Evolutionary conservation across 441 rosid genomes (phyloP).

Genomic region (Erodium moschatum): DNA sequence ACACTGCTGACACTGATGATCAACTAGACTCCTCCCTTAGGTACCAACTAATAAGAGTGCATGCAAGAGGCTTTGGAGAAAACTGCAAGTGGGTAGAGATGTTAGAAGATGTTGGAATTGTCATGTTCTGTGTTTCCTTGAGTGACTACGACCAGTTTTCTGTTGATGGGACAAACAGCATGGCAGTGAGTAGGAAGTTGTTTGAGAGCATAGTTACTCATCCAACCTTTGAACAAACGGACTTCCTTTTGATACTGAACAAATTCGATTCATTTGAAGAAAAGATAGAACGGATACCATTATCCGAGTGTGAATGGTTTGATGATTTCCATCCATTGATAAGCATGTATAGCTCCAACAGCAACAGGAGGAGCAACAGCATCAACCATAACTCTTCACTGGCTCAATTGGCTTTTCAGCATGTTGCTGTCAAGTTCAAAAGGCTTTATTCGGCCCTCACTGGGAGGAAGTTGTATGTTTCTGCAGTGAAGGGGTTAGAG

Average conservation of each 20-base stretch:
- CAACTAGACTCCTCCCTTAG: constrained; percentile 61
- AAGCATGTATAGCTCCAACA: constrained; percentile 46
- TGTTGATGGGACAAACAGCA: constrained; percentile 55
- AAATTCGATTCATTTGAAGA: constrained; percentile 79
- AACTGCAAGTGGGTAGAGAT: constrained; percentile 95
- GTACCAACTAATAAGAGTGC: constrained; percentile 87
- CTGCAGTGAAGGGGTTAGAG: constrained; percentile 66
- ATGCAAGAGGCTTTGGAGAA: constrained; percentile 76
- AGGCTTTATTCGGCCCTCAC: constrained; percentile 65
- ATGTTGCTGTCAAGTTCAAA: constrained; percentile 81
- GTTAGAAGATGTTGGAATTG: constrained; percentile 94
- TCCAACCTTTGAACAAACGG: constrained; percentile 78
- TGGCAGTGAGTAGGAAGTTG: constrained; percentile 62
- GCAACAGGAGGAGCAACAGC: constrained; percentile 35
- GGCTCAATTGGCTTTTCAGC: constrained; percentile 80
- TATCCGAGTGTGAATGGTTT: constrained; percentile 74
- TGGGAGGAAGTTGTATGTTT: constrained; percentile 61
- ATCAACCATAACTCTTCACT: constrained; percentile 56
- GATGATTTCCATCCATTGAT: constrained; percentile 76
- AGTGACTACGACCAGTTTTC: constrained; percentile 70
- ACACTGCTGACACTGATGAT: constrained; percentile 64
- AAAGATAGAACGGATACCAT: constrained; percentile 58
- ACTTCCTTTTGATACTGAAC: constrained; percentile 79
- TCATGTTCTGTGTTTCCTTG: constrained; percentile 70
- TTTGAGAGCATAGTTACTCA: constrained; percentile 80